Evolutionary conservation across 2,329 filamentous ascomycete species (phyloP).

Genomic region (Pyricularia sp.): DNA sequence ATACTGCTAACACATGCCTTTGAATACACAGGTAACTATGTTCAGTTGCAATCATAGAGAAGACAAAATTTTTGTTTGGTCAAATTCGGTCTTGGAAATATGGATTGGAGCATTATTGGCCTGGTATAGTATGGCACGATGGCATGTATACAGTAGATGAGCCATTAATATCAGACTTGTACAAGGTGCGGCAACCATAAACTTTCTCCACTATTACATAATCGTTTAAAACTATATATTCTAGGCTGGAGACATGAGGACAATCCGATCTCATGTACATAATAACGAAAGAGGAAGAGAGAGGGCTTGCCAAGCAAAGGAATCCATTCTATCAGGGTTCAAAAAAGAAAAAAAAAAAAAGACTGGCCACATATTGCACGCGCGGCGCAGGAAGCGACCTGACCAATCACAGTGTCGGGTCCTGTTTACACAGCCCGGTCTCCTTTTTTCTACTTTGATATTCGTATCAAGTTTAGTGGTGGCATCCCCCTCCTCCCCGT

Average conservation of each 20-base stretch:
- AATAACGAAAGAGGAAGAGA: neutral
- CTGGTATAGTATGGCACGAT: neutral
- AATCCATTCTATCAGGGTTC: neutral
- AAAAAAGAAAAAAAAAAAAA: neutral
- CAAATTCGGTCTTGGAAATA: neutral
- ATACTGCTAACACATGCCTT: neutral
- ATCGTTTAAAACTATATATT: neutral
- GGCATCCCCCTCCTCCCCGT: neutral
- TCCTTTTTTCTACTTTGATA: neutral
- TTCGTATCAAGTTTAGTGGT: neutral
- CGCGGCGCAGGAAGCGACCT: neutral
- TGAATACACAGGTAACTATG: constrained; percentile 27
- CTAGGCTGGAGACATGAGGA: neutral
- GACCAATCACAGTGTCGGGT: neutral
- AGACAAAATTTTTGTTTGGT: neutral
- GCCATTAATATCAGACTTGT: constrained; percentile 1
- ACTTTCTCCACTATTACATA: neutral
- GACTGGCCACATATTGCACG: neutral
- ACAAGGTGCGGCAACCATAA: neutral
- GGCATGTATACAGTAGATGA: neutral
- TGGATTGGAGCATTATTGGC: neutral
- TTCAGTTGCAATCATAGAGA: constrained; percentile 20
- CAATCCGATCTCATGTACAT: neutral
- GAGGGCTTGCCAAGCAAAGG: no score
- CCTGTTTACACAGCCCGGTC: neutral